Percentiles rank a stretch among this genome's conserved stretches.
Conservation (phyloP, 2,329 filamentous ascomycete species). For the Fusarium sp. region DNA sequence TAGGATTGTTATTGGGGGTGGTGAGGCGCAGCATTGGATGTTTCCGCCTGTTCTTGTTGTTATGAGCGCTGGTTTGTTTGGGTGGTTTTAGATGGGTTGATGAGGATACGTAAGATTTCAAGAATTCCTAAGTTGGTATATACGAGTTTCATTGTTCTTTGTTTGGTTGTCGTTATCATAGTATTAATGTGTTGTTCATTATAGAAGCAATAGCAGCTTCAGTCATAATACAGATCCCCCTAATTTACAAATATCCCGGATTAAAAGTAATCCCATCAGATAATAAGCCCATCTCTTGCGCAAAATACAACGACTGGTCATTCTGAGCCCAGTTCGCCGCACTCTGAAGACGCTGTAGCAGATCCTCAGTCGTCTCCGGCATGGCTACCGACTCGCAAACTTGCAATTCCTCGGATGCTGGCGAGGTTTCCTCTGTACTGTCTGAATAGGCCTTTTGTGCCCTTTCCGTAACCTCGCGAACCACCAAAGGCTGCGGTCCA, state of each 20-base stretch:
- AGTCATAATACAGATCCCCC: background rate
- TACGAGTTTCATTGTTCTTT: too few relatives aligned
- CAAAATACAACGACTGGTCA: constrained; percentile 28
- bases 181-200: background rate
- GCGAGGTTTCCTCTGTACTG: background rate
- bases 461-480: background rate
- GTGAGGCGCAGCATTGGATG: constrained; percentile 24
- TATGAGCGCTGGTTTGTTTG: constrained; percentile 7
- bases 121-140: too few relatives aligned
- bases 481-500: accelerated
- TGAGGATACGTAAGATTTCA: background rate
- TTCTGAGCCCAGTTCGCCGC: constrained; percentile 25
- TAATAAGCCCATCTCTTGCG: constrained; percentile 18
- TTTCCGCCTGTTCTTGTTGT: constrained; percentile 14
- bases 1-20: constrained; percentile 1
- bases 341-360: constrained; percentile 11
- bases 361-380: constrained; percentile 1
- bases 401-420: background rate
- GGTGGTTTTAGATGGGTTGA: constrained; percentile 1
- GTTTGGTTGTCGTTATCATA: background rate
- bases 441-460: background rate
- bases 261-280: background rate
- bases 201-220: background rate
- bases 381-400: background rate
- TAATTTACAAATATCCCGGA: constrained; percentile 1